Percentiles rank a stretch among this genome's conserved stretches.
phyloP scores from a whole-genome alignment of 2,329 filamentous ascomycete genomes.

The Nigrospora oryzae region DNA sequence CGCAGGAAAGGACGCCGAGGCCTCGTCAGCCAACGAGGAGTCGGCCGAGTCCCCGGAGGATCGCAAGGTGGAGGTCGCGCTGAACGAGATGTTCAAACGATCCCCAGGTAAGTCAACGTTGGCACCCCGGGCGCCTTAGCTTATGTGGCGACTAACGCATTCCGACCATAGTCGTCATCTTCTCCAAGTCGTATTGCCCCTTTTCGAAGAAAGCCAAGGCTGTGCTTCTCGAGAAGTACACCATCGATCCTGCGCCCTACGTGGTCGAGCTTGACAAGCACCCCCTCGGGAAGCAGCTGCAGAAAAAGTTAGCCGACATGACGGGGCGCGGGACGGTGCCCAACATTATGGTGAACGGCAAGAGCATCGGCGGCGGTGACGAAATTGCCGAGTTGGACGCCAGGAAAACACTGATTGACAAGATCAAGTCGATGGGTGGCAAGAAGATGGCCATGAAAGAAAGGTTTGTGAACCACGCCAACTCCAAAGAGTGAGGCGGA shows the following conservation, averaged over 20 bases:
- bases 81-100: conserved; percentile 74
- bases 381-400: conserved; percentile 68
- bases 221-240: conserved; percentile 76
- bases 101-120: conserved; percentile 60
- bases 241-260: conserved; percentile 71
- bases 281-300: conserved; percentile 62
- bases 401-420: conserved; percentile 58
- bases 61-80: conserved; percentile 57
- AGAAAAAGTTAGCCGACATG: conserved; percentile 60
- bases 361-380: conserved; percentile 84
- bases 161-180: conserved; percentile 67
- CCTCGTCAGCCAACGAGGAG: conserved; percentile 35
- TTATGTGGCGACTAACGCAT: background rate
- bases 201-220: conserved; percentile 78
- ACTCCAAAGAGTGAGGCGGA: background rate
- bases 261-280: conserved; percentile 89
- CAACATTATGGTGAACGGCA: conserved; percentile 81
- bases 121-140: background rate
- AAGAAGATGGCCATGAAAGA: conserved; percentile 1
- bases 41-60: conserved; percentile 44
- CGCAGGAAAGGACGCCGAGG: conserved; percentile 31
- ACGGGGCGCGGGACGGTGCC: conserved; percentile 84
- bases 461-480: background rate
- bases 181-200: conserved; percentile 91
- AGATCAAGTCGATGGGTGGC: conserved; percentile 65